Evolutionary conservation across 495 filamentous ascomycete genomes (phyloP).

Genomic region (Hypoxylon fuscum): DNA sequence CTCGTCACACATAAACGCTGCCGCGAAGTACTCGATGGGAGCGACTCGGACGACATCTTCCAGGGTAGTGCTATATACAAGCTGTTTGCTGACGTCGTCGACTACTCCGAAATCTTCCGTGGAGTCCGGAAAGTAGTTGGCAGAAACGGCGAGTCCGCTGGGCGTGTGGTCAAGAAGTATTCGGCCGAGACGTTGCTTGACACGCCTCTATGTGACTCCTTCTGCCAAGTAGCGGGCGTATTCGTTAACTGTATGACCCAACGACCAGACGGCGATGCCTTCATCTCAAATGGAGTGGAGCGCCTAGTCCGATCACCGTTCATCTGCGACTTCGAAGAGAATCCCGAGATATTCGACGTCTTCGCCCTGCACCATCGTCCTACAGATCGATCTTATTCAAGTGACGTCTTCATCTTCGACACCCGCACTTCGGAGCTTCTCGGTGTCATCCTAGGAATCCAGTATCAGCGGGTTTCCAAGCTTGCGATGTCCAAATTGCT

Average conservation of each 20-base stretch:
- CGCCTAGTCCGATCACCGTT: conserved; percentile 55
- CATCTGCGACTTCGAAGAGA: too few species aligned
- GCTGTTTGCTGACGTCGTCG: conserved; percentile 24
- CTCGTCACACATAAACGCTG: conserved; percentile 51
- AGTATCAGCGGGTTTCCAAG: too few species aligned
- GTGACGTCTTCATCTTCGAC: too few species aligned
- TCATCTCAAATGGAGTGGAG: conserved; percentile 57
- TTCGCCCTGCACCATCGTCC: conserved; percentile 7
- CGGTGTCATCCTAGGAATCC: too few species aligned
- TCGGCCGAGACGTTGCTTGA: conserved; percentile 37
- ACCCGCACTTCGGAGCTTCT: too few species aligned
- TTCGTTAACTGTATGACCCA: conserved; percentile 62
- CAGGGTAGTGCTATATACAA: conserved; percentile 51
- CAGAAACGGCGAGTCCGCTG: conserved; percentile 51
- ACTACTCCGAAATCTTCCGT: conserved; percentile 44
- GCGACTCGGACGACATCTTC: conserved; percentile 48
- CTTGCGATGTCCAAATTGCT: too few species aligned
- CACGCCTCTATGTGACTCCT: conserved; percentile 37
- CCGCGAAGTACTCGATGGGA: conserved; percentile 5
- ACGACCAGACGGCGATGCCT: conserved; percentile 50
- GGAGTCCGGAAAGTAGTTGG: conserved; percentile 58
- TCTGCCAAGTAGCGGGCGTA: conserved; percentile 61
- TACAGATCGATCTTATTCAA: too few species aligned
- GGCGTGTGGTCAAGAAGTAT: conserved; percentile 49
- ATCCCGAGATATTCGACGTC: conserved; percentile 27